These are phyloP conservation scores for Trichopus zeylanicus DNA, from an alignment of 116 monocot genomes.

Conservation along the genomic window DNA sequence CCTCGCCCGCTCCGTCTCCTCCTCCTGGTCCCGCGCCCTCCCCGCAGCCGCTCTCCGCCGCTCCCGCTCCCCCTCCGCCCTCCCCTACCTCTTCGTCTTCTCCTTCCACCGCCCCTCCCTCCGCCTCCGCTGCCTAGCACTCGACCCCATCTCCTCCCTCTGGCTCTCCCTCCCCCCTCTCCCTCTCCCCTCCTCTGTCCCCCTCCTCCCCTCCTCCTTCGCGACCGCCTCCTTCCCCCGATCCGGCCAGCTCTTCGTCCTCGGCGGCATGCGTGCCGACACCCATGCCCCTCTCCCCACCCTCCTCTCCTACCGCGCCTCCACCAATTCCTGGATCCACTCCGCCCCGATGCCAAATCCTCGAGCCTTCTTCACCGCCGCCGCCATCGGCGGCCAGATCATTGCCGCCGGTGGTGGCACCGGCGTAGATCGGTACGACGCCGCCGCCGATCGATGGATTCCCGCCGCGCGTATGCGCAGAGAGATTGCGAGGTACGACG, in stretches of 20 bases:
- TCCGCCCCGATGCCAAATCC: constrained; percentile 32
- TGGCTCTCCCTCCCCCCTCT: constrained; percentile 45
- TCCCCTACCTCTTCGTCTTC: constrained; percentile 57
- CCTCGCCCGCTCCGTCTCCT: constrained; percentile 53
- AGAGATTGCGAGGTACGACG: constrained; percentile 55
- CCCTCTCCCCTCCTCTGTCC: constrained; percentile 11
- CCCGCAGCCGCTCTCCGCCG: constrained; percentile 32
- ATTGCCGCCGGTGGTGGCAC: constrained; percentile 28
- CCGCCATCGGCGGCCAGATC: constrained; percentile 31
- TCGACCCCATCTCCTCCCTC: constrained; percentile 35
- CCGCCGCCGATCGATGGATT: constrained; percentile 31
- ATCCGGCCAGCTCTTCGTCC: constrained; percentile 48
- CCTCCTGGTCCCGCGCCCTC: constrained; percentile 68
- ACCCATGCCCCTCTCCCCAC: constrained; percentile 11
- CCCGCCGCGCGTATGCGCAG: constrained; percentile 21
- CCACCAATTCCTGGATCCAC: constrained; percentile 56
- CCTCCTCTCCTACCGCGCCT: constrained; percentile 30
- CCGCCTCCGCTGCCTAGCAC: constrained; percentile 50
- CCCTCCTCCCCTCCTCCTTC: background rate
- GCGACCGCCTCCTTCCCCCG: constrained; percentile 3
- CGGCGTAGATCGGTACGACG: constrained; percentile 47
- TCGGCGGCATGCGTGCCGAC: constrained; percentile 32
- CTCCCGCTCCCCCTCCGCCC: constrained; percentile 20
- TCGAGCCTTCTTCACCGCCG: constrained; percentile 42
- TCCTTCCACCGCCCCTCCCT: constrained; percentile 35